These are phyloP conservation scores for Macrophomina pseudophaseolina DNA, from an alignment of 2,329 filamentous ascomycete genomes.

Conservation along the genomic window DNA sequence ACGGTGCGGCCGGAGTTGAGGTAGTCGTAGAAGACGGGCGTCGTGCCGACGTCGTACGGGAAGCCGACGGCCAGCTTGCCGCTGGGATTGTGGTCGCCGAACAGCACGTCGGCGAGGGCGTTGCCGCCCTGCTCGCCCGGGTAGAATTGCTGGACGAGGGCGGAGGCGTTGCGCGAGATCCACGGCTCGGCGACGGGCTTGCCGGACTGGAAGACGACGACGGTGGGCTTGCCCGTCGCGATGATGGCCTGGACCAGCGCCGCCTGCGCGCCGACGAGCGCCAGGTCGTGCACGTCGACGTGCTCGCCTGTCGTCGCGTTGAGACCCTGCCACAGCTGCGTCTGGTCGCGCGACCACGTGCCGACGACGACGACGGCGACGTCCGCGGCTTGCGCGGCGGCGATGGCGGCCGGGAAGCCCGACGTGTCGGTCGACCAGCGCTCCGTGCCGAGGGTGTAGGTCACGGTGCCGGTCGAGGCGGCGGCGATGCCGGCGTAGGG, in stretches of 20 bases:
- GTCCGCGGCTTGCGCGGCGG: conserved; percentile 68
- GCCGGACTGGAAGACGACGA: conserved; percentile 71
- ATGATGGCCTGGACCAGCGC: conserved; percentile 70
- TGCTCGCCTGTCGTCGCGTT: conserved; percentile 80
- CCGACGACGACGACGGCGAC: conserved; percentile 76
- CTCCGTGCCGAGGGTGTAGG: conserved; percentile 73
- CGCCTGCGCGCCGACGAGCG: conserved; percentile 72
- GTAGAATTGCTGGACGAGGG: conserved; percentile 76
- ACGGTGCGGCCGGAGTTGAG: conserved; percentile 67
- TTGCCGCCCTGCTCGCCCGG: conserved; percentile 71
- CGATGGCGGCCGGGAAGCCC: conserved; percentile 69
- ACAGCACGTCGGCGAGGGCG: conserved; percentile 67
- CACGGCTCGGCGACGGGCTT: conserved; percentile 76
- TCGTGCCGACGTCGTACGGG: conserved; percentile 68
- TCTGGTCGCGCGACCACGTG: conserved; percentile 76
- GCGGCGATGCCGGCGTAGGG: conserved; percentile 71
- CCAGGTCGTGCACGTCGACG: conserved; percentile 67
- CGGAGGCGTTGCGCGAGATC: conserved; percentile 69
- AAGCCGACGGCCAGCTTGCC: conserved; percentile 71
- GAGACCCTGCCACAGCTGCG: conserved; percentile 70
- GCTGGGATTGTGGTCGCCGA: conserved; percentile 68
- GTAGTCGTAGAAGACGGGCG: conserved; percentile 75
- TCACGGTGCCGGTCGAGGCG: conserved; percentile 62
- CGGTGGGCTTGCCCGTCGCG: conserved; percentile 68
- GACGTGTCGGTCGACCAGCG: conserved; percentile 74